Conservation (phyloP, 2,329 filamentous ascomycete species). For the Cytospora mali region DNA sequence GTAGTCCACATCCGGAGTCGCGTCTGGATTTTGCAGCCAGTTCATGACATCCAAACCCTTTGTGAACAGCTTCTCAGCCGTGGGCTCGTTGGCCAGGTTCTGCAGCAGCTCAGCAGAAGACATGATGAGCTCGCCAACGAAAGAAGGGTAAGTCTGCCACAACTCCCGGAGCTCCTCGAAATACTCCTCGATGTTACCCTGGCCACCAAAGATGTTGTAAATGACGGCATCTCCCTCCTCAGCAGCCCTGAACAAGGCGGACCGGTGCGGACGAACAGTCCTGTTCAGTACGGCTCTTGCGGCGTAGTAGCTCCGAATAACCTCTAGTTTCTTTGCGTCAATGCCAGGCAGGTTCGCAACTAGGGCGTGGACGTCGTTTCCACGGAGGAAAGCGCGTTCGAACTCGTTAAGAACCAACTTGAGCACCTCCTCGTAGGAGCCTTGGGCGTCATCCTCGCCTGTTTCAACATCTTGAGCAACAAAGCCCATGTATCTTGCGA, state of each 20-base stretch:
- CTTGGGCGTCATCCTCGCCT: slow-evolving; percentile 85
- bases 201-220: slow-evolving; percentile 94
- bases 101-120: slow-evolving; percentile 86
- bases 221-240: slow-evolving; percentile 81
- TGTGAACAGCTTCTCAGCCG: slow-evolving; percentile 91
- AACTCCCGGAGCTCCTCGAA: slow-evolving; percentile 95
- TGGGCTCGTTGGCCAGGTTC: slow-evolving; percentile 76
- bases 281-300: slow-evolving; percentile 82
- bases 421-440: slow-evolving; percentile 88
- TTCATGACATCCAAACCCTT: slow-evolving; percentile 95
- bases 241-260: slow-evolving; percentile 86
- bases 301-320: slow-evolving; percentile 89
- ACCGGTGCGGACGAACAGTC: slow-evolving; percentile 89
- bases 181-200: slow-evolving; percentile 99
- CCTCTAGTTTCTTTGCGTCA: slow-evolving; percentile 85
- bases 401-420: slow-evolving; percentile 95
- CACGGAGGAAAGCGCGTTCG: slow-evolving; percentile 89
- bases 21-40: slow-evolving; percentile 87
- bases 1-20: slow-evolving; percentile 92
- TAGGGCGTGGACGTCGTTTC: slow-evolving; percentile 94
- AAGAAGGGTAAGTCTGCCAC: slow-evolving; percentile 86
- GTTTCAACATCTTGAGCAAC: slow-evolving; percentile 88
- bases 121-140: slow-evolving; percentile 82
- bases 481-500: slow-evolving; percentile 91
- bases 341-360: slow-evolving; percentile 87